Percentiles rank a stretch among this genome's conserved stretches.
Evolutionary conservation across 2,329 filamentous ascomycete genomes (phyloP).

Genomic region (Ceratocystiopsis minuta): DNA sequence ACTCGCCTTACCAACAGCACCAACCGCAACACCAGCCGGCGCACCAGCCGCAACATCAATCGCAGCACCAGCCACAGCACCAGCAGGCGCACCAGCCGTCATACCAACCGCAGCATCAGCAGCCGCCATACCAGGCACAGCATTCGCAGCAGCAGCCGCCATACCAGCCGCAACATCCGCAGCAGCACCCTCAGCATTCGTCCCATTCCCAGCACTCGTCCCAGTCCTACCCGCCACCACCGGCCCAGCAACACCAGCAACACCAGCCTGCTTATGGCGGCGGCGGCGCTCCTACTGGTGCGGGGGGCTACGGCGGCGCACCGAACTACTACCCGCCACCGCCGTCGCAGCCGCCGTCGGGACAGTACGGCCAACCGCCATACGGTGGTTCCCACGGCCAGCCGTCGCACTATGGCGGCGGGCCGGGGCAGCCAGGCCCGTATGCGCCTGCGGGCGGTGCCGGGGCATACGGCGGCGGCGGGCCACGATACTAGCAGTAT

Average conservation of each 20-base stretch:
- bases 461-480: neutral
- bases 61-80: constrained; percentile 1
- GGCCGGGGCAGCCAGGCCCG: no score
- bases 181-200: neutral
- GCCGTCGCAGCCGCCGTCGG: neutral
- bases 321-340: constrained; percentile 5
- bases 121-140: neutral
- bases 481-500: constrained; percentile 4
- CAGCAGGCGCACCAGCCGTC: neutral
- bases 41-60: constrained; percentile 2
- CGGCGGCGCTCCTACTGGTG: constrained; percentile 7
- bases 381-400: neutral
- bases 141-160: constrained; percentile 1
- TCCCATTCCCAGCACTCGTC: neutral
- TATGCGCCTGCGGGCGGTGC: neutral
- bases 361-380: neutral
- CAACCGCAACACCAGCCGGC: neutral
- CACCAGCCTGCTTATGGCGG: constrained; percentile 4
- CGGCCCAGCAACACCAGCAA: neutral
- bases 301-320: constrained; percentile 7
- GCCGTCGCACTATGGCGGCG: neutral
- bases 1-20: constrained; percentile 1
- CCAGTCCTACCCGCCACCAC: no score
- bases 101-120: neutral
- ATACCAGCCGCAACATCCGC: neutral